These are phyloP conservation scores for Pseudogymnoascus sp. DNA, from an alignment of 2,329 filamentous ascomycete species.

Conservation along the genomic window DNA sequence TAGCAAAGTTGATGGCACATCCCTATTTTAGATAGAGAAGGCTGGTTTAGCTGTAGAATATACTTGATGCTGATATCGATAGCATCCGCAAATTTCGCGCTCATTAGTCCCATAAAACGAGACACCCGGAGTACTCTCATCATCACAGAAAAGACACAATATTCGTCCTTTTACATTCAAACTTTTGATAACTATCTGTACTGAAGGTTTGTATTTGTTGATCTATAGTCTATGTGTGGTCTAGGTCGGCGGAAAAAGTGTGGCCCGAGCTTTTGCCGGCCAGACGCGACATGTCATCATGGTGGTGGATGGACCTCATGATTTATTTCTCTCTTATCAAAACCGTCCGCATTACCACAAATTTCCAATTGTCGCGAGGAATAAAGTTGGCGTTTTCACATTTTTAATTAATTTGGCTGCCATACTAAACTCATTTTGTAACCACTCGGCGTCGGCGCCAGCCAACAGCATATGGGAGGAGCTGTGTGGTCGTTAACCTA, in stretches of 20 bases:
- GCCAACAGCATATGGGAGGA: neutral
- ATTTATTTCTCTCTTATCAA: neutral
- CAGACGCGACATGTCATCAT: neutral
- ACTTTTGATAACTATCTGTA: neutral
- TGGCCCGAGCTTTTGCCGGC: slow-evolving; percentile 4
- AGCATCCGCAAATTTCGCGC: neutral
- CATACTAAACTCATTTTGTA: neutral
- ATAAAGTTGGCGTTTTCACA: too few relatives aligned
- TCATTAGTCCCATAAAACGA: neutral
- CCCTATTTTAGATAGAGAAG: neutral
- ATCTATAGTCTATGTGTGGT: neutral
- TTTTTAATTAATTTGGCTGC: neutral
- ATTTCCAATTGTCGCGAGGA: neutral
- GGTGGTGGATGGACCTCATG: neutral
- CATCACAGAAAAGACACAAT: neutral
- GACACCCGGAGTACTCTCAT: neutral
- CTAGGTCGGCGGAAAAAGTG: neutral
- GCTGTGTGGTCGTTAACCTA: neutral
- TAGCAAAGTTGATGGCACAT: neutral
- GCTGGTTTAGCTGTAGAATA: neutral
- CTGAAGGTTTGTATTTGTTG: neutral
- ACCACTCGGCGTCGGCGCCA: neutral
- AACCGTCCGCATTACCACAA: neutral
- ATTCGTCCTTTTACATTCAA: neutral
- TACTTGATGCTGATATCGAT: neutral